phyloP scores from a whole-genome alignment of 1,284 basidiomycete species.

The Microstroma glucosiphilum region DNA sequence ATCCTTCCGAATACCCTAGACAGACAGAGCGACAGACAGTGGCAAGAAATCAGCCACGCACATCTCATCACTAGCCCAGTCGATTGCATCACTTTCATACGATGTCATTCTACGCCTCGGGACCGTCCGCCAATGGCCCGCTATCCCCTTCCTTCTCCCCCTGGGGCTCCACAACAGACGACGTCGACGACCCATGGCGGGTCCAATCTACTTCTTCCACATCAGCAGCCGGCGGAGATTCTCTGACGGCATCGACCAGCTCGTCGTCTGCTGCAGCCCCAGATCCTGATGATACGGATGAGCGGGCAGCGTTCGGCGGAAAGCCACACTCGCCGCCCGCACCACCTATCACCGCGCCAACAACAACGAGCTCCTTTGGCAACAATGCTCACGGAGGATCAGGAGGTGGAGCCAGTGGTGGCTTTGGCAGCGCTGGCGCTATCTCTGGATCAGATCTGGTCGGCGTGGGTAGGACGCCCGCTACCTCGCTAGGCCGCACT shows the following conservation, averaged over 20 bases:
- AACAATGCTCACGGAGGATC: neutral
- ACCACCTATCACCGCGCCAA: neutral
- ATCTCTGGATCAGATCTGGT: neutral
- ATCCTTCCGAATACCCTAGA: no score
- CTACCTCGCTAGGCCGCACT: neutral
- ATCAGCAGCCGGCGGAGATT: neutral
- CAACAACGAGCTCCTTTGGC: no score
- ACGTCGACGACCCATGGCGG: conserved; percentile 3
- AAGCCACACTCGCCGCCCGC: neutral
- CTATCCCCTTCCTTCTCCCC: conserved; percentile 3
- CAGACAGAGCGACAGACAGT: no score
- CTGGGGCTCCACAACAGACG: neutral
- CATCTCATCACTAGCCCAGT: no score
- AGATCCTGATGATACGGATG: conserved; percentile 4
- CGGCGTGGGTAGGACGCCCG: neutral
- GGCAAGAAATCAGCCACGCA: no score
- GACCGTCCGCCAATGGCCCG: neutral
- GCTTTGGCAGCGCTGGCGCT: neutral
- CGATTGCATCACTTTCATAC: no score
- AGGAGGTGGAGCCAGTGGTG: neutral
- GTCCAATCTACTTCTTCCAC: neutral
- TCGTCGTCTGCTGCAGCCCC: neutral
- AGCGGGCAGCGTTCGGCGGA: neutral
- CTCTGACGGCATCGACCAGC: neutral
- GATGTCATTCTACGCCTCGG: conserved; percentile 6